Base-by-base conservation (phyloP, 2,329 filamentous ascomycete genomes). In the Neoarthrinium moseri region DNA sequence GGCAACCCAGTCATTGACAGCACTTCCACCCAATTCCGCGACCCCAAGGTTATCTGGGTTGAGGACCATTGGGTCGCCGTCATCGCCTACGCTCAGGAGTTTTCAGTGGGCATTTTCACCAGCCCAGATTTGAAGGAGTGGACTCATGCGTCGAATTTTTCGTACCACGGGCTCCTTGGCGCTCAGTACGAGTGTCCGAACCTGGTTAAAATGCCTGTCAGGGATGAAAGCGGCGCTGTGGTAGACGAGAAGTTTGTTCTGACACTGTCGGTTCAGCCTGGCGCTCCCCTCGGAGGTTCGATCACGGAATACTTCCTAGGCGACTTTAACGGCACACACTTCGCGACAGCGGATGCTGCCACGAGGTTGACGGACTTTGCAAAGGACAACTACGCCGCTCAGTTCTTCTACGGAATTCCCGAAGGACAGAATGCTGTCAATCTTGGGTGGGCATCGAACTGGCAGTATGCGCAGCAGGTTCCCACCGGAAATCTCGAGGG, bases 151-250 rank as follows among this genome's bases (percentile, higher is more conserved):
- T 78, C 77, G 46, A 84, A 84, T 58, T 83, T 84, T 56, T 73
- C 75, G 3, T 64, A 72, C 47, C 62, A 72, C 36, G 77, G 74
- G 13, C 65, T 80, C 2, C 68, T 76, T 3, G 81, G 75, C 5
- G 54, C 73, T 1, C 78, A 83, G 54, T 84, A 81, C 55, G 83
- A 86, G 59, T 85, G 81, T 42, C 82, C 83, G 0, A 85, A 84
- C 51, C 60, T 86, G 29, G 71, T 85, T 2, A 65, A 71, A 24
- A 73, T 86, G 45, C 78, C 77, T 0, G 68, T 81, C 4, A 54
- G 57, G 5, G 54, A 58, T 41, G 43, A 42, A 15, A 45, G 41
- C 24, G 54, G 52, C 15, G 49, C 51, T 6, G 51, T 67, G 48
- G 43, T 63, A 4, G 67, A 72, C 35, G 63, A 71, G 17, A 53